phyloP scores from a whole-genome alignment of 2,329 filamentous ascomycete species.

The Byssochlamys sp. region DNA sequence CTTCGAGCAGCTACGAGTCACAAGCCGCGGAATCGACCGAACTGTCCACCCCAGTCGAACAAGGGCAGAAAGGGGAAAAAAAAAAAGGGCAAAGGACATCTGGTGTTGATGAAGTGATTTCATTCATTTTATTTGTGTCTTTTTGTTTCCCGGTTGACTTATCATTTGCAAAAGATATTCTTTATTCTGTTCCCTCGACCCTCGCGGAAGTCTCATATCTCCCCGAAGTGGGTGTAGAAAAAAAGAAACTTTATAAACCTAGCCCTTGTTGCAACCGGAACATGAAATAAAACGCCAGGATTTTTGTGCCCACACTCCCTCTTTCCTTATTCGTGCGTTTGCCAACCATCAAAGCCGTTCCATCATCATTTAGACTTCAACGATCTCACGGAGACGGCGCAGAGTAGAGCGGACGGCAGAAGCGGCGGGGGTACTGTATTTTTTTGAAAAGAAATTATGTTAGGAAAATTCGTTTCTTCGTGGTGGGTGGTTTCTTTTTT shows the following conservation, averaged over 20 bases:
- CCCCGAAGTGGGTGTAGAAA: not conserved
- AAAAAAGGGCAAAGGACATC: not conserved
- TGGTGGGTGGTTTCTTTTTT: too few relatives aligned
- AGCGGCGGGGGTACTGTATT: not conserved
- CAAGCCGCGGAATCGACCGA: not conserved
- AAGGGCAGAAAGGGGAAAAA: not conserved
- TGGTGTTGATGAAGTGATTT: not conserved
- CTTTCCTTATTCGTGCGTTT: not conserved
- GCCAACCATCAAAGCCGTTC: not conserved
- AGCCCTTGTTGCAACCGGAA: not conserved
- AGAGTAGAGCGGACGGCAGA: not conserved
- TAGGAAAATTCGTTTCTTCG: not conserved
- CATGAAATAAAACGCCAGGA: not conserved
- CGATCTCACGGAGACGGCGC: not conserved
- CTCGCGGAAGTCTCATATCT: not conserved
- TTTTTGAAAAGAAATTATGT: not conserved
- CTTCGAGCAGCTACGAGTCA: not conserved
- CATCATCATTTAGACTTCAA: not conserved
- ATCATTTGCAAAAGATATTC: not conserved
- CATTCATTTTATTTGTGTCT: not conserved
- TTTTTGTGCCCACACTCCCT: not conserved
- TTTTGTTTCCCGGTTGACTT: not conserved
- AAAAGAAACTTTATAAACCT: not conserved
- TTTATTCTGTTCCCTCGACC: not conserved
- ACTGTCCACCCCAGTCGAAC: not conserved